Base-by-base conservation (phyloP, 2,329 filamentous ascomycete genomes). In the Cyphellophora europaea region DNA sequence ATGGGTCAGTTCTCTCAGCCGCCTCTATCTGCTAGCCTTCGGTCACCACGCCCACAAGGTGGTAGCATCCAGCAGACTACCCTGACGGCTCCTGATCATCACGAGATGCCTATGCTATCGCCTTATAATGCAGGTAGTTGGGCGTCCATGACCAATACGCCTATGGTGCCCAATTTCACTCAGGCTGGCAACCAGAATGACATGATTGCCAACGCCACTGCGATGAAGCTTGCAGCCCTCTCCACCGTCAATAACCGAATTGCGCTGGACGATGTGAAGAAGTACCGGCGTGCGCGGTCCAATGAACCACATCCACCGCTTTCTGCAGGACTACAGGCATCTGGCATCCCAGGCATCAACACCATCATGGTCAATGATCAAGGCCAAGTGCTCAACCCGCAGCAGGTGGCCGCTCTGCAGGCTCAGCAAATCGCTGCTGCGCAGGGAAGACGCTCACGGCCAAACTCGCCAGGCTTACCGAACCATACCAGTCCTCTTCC, bases 241-340 rank as follows among this genome's bases (percentile, higher is more conserved):
- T 96, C 89, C 4, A 98, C 91, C 3, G 91, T 98, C 32, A 98
- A 96, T 67, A 98, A 96, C 59, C 83, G 91, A 27, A 94, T 98
- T 52, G 88, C 91, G 34, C 71, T 98, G 40, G 91, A 98, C 52
- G 91, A 98, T 57, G 89, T 93, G 43, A 85, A 88, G 53, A 96
- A 96, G 63, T 96, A 91, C 61, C 85, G 91, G 45, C 83, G 89
- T 41, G 78, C 87, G 47, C 78, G 88, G 41, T 95, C 91, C 32
- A 89, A 95, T 52, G 82, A 80, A 15, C 72, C 80, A 27, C 73
- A 72, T 41, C 56, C 52, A 52, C 72, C 78, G 15, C 59, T 87
- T 42, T 80, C 82, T 21, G 77, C 80, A 28, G 78, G 79, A 33
- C 62, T 79, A 37, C 74, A 74, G 35, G 67, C 69, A 43, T 62